Conservation (phyloP, 371 early-diverging fungal genomes). For the Mucor lusitanicus region DNA sequence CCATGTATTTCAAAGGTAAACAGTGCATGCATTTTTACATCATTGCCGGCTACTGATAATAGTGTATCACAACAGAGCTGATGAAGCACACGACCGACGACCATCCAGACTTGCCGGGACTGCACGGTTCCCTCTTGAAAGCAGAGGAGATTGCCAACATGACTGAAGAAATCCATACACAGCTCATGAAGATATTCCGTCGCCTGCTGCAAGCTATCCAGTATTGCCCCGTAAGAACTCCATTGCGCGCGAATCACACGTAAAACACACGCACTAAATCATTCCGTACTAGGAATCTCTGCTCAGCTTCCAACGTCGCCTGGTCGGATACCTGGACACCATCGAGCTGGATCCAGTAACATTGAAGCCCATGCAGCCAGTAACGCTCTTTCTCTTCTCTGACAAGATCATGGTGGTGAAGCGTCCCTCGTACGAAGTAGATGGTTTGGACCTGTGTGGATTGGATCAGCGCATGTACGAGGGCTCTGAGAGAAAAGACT, state of each 20-base stretch:
- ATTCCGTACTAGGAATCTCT: conserved; percentile 25
- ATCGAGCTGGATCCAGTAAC: conserved; percentile 36
- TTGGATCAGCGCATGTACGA: conserved; percentile 23
- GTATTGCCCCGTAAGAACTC: conserved; percentile 22
- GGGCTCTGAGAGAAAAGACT: conserved; percentile 11
- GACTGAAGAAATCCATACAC: conserved; percentile 43
- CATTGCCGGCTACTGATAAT: neutral
- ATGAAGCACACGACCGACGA: conserved; percentile 32
- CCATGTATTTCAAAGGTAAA: conserved; percentile 47
- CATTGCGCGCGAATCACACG: neutral
- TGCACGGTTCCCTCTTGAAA: conserved; percentile 30
- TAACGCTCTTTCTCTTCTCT: conserved; percentile 44
- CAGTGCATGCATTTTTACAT: neutral
- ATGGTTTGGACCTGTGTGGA: conserved; percentile 26
- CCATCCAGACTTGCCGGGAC: conserved; percentile 32
- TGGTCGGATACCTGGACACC: conserved; percentile 34
- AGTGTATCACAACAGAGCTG: conserved; percentile 25
- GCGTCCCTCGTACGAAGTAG: conserved; percentile 34
- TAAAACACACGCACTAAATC: no score
- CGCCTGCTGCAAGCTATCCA: conserved; percentile 22
- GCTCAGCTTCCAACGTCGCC: conserved; percentile 30
- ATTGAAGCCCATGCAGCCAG: conserved; percentile 30
- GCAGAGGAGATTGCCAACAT: conserved; percentile 40
- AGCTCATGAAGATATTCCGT: conserved; percentile 36
- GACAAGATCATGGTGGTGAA: conserved; percentile 46